Conservation (phyloP, 2,329 filamentous ascomycete species). For the Erysiphe neolycopersici region DNA sequence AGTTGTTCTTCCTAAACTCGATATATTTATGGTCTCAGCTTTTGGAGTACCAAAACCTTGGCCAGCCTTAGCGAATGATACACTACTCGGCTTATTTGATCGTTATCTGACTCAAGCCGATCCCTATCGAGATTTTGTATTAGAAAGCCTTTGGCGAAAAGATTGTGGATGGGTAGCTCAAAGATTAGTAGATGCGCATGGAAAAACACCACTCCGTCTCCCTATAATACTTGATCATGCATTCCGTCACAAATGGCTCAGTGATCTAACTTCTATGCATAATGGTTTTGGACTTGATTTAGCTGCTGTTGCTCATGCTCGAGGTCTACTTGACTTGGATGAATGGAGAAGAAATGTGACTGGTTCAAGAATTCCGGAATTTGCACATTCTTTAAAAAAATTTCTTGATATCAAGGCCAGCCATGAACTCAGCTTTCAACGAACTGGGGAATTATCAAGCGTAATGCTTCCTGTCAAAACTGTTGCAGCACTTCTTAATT, state of each 20-base stretch:
- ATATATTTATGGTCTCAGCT: slow-evolving; percentile 54
- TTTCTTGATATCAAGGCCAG: slow-evolving; percentile 69
- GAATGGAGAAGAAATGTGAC: slow-evolving; percentile 54
- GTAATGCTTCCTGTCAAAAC: slow-evolving; percentile 65
- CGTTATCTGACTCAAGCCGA: slow-evolving; percentile 61
- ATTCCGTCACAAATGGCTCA: slow-evolving; percentile 57
- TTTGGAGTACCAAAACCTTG: slow-evolving; percentile 55
- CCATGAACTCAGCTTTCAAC: slow-evolving; percentile 49
- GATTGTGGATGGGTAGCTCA: slow-evolving; percentile 68
- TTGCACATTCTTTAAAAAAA: slow-evolving; percentile 45
- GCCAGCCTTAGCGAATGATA: slow-evolving; percentile 48
- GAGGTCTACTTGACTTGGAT: slow-evolving; percentile 52
- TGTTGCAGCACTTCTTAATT: slow-evolving; percentile 51
- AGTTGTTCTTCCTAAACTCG: slow-evolving; percentile 44
- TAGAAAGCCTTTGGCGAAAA: slow-evolving; percentile 77
- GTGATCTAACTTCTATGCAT: slow-evolving; percentile 33
- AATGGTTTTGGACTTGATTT: slow-evolving; percentile 76
- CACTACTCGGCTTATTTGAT: slow-evolving; percentile 50
- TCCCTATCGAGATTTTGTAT: slow-evolving; percentile 58
- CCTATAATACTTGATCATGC: slow-evolving; percentile 54
- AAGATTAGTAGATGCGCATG: slow-evolving; percentile 53
- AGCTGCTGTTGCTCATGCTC: slow-evolving; percentile 59
- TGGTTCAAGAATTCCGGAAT: slow-evolving; percentile 27
- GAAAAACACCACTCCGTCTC: slow-evolving; percentile 38
- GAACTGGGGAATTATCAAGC: slow-evolving; percentile 37